Evolutionary conservation across 1,139 yeast genomes (phyloP).

Genomic region (Trichomonascaceae sp.): DNA sequence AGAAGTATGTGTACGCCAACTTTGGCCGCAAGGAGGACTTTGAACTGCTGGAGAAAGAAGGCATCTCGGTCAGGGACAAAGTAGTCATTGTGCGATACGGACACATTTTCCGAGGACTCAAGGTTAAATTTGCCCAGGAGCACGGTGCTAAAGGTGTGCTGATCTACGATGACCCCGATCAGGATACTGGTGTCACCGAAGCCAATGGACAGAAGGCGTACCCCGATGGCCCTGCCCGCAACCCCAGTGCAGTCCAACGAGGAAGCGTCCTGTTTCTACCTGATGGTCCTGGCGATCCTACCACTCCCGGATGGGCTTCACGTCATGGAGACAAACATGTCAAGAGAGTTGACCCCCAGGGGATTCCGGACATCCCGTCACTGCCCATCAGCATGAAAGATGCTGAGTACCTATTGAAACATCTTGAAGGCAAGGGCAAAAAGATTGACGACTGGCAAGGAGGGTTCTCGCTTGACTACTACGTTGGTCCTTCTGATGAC

Average conservation of each 20-base stretch:
- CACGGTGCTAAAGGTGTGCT: conserved; percentile 48
- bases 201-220: conserved; percentile 43
- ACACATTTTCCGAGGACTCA: conserved; percentile 47
- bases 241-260: conserved; percentile 62
- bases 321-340: conserved; percentile 31
- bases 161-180: conserved; percentile 54
- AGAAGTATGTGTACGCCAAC: conserved; percentile 44
- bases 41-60: conserved; percentile 30
- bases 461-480: conserved; percentile 35
- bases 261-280: conserved; percentile 77
- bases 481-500: conserved; percentile 49
- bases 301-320: conserved; percentile 74
- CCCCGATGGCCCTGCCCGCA: conserved; percentile 57
- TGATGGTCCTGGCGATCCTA: conserved; percentile 75
- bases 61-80: conserved; percentile 37
- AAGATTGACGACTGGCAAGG: conserved; percentile 30
- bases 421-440: conserved; percentile 43
- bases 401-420: conserved; percentile 40
- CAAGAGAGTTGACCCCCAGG: conserved; percentile 34
- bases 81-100: conserved; percentile 53
- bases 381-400: conserved; percentile 49
- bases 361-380: conserved; percentile 49
- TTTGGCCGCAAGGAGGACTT: conserved; percentile 49
- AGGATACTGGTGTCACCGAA: conserved; percentile 38
- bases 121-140: conserved; percentile 56